Evolutionary conservation across 495 filamentous ascomycete species (phyloP).

Genomic region (Mytilinidion resinicola): DNA sequence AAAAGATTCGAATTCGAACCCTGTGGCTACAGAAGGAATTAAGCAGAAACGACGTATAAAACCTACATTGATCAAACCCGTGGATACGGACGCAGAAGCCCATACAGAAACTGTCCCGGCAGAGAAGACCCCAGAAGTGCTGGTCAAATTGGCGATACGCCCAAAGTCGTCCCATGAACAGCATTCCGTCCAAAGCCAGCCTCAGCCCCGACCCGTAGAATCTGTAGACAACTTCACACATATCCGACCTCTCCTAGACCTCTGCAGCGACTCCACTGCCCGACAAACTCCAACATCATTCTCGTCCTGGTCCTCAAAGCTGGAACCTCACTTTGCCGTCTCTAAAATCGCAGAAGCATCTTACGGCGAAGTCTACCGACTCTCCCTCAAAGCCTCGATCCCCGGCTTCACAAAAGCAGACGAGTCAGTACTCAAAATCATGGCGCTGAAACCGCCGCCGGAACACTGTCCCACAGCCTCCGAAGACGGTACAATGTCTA

Average conservation of each 20-base stretch:
- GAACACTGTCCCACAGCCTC: slow-evolving; percentile 1
- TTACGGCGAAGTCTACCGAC: slow-evolving; percentile 61
- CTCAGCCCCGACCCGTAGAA: background rate
- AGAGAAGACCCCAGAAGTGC: background rate
- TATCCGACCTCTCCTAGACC: slow-evolving; percentile 12
- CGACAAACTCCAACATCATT: slow-evolving; percentile 19
- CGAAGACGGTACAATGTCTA: slow-evolving; percentile 21
- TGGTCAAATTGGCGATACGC: background rate
- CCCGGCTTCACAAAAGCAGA: slow-evolving; percentile 39
- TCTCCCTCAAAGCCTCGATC: slow-evolving; percentile 43
- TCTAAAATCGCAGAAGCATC: slow-evolving; percentile 64
- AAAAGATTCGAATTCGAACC: background rate
- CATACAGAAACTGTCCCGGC: background rate
- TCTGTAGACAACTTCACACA: slow-evolving; percentile 4
- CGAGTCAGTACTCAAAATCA: slow-evolving; percentile 41
- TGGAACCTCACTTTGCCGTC: slow-evolving; percentile 44
- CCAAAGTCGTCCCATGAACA: background rate
- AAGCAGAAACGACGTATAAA: background rate
- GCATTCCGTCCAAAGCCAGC: background rate
- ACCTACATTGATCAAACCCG: too few species aligned
- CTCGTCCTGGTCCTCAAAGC: slow-evolving; percentile 45
- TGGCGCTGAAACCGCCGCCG: slow-evolving; percentile 38
- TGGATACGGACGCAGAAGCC: background rate
- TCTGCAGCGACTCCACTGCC: slow-evolving; percentile 16
- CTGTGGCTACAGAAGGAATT: background rate